These are phyloP conservation scores for Tolypocladium guangdongense DNA, from an alignment of 2,329 filamentous ascomycete species.

Conservation along the genomic window DNA sequence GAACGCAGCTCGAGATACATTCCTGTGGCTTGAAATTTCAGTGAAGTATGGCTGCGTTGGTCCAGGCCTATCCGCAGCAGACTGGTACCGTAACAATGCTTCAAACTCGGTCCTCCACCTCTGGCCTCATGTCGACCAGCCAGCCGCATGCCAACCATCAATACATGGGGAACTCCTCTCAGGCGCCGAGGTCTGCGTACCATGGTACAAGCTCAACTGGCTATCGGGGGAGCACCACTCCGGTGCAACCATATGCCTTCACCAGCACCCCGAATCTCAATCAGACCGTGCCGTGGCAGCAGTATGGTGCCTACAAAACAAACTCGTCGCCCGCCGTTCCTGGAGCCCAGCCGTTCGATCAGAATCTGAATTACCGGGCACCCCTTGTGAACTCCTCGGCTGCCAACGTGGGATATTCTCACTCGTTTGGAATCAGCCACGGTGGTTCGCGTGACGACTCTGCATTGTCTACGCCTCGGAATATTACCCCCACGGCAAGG, in stretches of 20 bases:
- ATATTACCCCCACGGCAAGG: conserved; percentile 26
- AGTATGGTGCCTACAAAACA: conserved; percentile 35
- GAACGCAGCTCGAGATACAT: not conserved
- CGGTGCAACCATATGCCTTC: conserved; percentile 69
- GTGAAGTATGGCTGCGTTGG: conserved; percentile 68
- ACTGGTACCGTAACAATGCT: conserved; percentile 64
- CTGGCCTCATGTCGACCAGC: conserved; percentile 35
- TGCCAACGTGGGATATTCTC: conserved; percentile 28
- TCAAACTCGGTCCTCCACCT: conserved; percentile 53
- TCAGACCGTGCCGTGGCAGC: conserved; percentile 41
- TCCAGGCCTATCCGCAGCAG: conserved; percentile 71
- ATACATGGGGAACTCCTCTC: conserved; percentile 30
- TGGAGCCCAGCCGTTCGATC: conserved; percentile 16
- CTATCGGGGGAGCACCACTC: conserved; percentile 45
- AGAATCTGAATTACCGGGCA: conserved; percentile 9
- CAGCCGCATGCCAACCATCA: conserved; percentile 40
- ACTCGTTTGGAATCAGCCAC: conserved; percentile 21
- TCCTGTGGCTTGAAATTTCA: not conserved
- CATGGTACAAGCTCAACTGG: conserved; percentile 24
- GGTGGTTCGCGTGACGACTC: conserved; percentile 43
- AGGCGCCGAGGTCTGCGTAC: conserved; percentile 19
- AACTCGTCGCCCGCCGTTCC: conserved; percentile 33
- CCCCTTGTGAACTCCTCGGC: conserved; percentile 23
- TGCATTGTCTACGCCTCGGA: conserved; percentile 29
- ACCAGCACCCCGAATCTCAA: conserved; percentile 57